Base-by-base conservation (phyloP, 1,284 basidiomycete species). In the Ceratobasidium theobromae region DNA sequence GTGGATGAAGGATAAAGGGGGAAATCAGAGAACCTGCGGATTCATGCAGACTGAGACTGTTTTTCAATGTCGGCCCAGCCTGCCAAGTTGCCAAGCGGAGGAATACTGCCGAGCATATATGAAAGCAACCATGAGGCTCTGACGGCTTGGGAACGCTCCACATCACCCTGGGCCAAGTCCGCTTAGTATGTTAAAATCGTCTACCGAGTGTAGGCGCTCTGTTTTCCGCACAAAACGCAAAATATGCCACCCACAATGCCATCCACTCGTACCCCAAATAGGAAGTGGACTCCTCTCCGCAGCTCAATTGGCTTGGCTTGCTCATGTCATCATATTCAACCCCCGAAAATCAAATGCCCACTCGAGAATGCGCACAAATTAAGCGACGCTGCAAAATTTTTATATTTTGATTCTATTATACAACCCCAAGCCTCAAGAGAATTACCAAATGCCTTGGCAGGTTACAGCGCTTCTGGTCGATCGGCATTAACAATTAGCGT, bases 401-500 rank as follows among this genome's bases (percentile, higher is more conserved):
- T 21, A 45, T 21, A 14, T 21, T 16, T 18, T 57, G 40, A 18
- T 23, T 32, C 4, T 57, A 57, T 23, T 57, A 9, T 35, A 60
- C 45, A 60, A 48, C 27, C 18, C 18, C 33, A 28, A 43, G 14
- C 6, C 12, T 41, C 18, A 5, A 57, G 14, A 32, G 53, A 21
- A 16, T 3, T 27, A 23, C n/a, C 23, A 3, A 11, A 1, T 14
- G 8, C 3, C 18, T 32, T 8, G 6, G n/a, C n/a, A 35, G 27
- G 25, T 49, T 33, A 60, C 43, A 60, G 32, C 9, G 55, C 55
- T 16, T 49, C 32, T 1, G 55, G 43, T 28, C 27, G 43, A 30
- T 60, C 55, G 27, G 55, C 55, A n/a, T 60, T 60, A 16, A 60
- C 21, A 16, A 60, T 60, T n/a, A 60, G 21, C 18, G 55, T 60